Base-by-base conservation (phyloP, 129 eudicot genomes). In the Lactuca sativa region DNA sequence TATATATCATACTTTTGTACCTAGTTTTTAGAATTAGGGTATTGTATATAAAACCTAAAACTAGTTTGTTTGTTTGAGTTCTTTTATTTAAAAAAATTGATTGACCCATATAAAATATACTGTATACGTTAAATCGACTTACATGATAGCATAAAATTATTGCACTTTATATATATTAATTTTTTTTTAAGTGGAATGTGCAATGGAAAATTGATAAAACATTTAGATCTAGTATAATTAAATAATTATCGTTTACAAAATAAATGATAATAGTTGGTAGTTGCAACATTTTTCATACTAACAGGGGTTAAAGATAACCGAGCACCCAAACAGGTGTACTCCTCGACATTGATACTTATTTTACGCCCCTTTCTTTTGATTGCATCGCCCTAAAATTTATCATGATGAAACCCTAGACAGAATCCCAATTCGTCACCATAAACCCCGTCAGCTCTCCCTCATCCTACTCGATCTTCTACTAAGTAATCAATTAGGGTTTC, bases 371-470 rank as follows among this genome's bases (percentile, higher is more conserved):
- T 58, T 9, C 66, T 17, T 70, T 58, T 70, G 43, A 47, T 59
- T 59, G 33, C 47, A 5, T 70, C 11, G 57, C 57, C 75, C 17
- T 54, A 56, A 17, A 61, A 73, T 4, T 59, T 13, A 14, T 36
- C 25, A 16, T 12, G 67, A 62, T 62, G 67, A 62, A 62, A 74
- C 78, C 78, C 72, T 74, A 74, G 61, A 55, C 56, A 74, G 16
- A 43, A 31, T 56, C 78, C 64, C 16, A 62, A 63, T 43, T 59
- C 17, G 2, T 4, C 12, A 4, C 18, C 38, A 61, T 66, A 58
- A 75, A 67, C 54, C 73, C 58, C 64, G 8, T 8, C 40, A 52
- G 33, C 10, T 11, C 63, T 33, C 70, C 67, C 41, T 44, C 41
- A 30, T 30, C 6, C 16, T 51, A 66, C 60, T 62, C 32, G 51